Percentiles rank a stretch among this genome's conserved stretches.
Evolutionary conservation across 768 basidiomycete species (phyloP).

Genomic region (Amanita jacksonii): DNA sequence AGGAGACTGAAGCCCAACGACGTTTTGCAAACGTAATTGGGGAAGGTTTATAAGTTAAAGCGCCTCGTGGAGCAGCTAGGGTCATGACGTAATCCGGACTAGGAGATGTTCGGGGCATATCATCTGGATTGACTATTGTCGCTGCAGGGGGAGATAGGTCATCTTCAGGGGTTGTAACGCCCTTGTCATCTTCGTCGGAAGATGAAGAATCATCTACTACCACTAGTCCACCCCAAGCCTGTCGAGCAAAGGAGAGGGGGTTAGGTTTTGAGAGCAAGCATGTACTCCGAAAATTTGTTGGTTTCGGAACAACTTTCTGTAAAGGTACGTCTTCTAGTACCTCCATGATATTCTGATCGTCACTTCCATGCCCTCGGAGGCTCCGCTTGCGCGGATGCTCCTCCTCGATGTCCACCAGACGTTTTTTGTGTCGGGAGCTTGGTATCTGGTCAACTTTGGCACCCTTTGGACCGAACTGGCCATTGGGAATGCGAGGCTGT

Average conservation of each 20-base stretch:
- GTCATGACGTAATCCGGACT: slow-evolving; percentile 11
- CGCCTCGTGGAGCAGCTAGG: slow-evolving; percentile 24
- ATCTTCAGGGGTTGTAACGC: slow-evolving; percentile 53
- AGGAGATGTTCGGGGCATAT: slow-evolving; percentile 12
- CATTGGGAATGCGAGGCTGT: slow-evolving; percentile 57
- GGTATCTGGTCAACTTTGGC: slow-evolving; percentile 15
- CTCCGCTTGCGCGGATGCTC: slow-evolving; percentile 23
- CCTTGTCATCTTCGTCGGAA: slow-evolving; percentile 37
- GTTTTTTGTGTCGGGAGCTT: slow-evolving; percentile 23
- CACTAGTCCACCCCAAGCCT: slow-evolving; percentile 44
- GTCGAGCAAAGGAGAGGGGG: slow-evolving; percentile 48
- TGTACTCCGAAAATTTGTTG: slow-evolving; percentile 34
- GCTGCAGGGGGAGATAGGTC: slow-evolving; percentile 32
- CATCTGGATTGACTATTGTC: slow-evolving; percentile 17
- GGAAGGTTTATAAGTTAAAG: slow-evolving; percentile 49
- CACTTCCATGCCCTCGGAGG: slow-evolving; percentile 3
- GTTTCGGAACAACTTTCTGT: slow-evolving; percentile 32
- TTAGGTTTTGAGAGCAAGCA: slow-evolving; percentile 49
- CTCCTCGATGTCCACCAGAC: slow-evolving; percentile 24
- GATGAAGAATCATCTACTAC: slow-evolving; percentile 31
- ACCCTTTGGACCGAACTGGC: slow-evolving; percentile 51
- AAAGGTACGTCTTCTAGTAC: slow-evolving; percentile 13
- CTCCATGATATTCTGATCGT: slow-evolving; percentile 13
- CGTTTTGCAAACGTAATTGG: slow-evolving; percentile 56
- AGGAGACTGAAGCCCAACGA: slow-evolving; percentile 39